phyloP scores from a whole-genome alignment of 805 yeast genomes.

The Cyberlindnera amylophila region DNA sequence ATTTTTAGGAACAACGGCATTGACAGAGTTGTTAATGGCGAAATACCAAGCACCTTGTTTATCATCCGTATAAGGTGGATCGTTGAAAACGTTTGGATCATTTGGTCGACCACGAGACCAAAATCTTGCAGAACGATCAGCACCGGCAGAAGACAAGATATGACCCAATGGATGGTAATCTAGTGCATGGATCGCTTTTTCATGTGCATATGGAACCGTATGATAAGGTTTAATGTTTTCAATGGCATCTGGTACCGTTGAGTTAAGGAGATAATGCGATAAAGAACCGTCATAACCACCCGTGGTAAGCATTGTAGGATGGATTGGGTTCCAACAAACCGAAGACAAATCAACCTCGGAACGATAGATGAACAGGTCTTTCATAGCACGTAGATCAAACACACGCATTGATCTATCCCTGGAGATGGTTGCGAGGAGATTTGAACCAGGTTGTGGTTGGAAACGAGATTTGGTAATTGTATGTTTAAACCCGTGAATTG shows the following conservation, averaged over 20 bases:
- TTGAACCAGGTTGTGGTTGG: slow-evolving; percentile 68
- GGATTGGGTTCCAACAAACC: slow-evolving; percentile 90
- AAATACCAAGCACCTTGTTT: slow-evolving; percentile 56
- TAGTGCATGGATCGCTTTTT: slow-evolving; percentile 82
- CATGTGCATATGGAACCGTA: slow-evolving; percentile 87
- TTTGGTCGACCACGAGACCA: slow-evolving; percentile 94
- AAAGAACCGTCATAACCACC: slow-evolving; percentile 91
- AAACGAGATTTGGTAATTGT: slow-evolving; percentile 84
- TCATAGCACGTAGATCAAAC: slow-evolving; percentile 84
- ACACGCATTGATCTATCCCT: slow-evolving; percentile 85
- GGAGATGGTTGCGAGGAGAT: slow-evolving; percentile 79
- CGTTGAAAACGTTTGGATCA: slow-evolving; percentile 78
- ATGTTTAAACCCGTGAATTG: slow-evolving; percentile 89
- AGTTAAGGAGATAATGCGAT: slow-evolving; percentile 66
- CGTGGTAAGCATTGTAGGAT: slow-evolving; percentile 70
- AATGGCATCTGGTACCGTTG: slow-evolving; percentile 31
- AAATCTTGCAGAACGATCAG: slow-evolving; percentile 87
- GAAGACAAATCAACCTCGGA: slow-evolving; percentile 85
- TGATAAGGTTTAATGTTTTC: slow-evolving; percentile 47
- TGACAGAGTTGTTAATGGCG: slow-evolving; percentile 36
- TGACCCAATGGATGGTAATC: slow-evolving; percentile 96
- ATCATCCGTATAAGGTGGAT: slow-evolving; percentile 71
- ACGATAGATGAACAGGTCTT: slow-evolving; percentile 65
- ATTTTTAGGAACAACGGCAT: slow-evolving; percentile 31
- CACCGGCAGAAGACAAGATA: slow-evolving; percentile 84